These are phyloP conservation scores for Apophysomyces ossiformis DNA, from an alignment of 371 early-diverging fungal genomes.

Conservation along the genomic window DNA sequence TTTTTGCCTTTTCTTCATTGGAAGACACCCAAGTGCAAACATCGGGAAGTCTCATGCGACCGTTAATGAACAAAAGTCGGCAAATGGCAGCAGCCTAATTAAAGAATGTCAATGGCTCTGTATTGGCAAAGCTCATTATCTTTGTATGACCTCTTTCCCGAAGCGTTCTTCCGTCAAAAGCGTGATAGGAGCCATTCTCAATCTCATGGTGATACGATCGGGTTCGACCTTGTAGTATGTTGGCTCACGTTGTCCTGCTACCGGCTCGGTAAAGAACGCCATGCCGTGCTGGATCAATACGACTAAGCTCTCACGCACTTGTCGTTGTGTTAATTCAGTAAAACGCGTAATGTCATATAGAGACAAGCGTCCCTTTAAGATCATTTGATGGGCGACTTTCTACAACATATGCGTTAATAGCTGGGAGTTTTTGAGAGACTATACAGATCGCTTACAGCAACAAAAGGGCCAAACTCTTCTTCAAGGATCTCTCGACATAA, in stretches of 20 bases:
- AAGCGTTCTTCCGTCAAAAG: constrained; percentile 61
- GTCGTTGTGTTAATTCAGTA: constrained; percentile 34
- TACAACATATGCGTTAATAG: constrained; percentile 17
- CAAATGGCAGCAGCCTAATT: constrained; percentile 35
- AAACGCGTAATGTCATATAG: constrained; percentile 49
- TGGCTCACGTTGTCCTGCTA: constrained; percentile 60
- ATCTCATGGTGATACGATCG: constrained; percentile 61
- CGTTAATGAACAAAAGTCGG: constrained; percentile 37
- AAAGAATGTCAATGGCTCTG: background rate
- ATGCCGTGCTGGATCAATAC: constrained; percentile 50
- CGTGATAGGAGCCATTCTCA: constrained; percentile 71
- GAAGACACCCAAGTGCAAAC: constrained; percentile 33
- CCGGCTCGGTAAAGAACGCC: constrained; percentile 51
- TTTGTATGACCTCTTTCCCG: constrained; percentile 62
- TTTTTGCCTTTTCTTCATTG: constrained; percentile 28
- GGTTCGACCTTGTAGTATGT: constrained; percentile 71
- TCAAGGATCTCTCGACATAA: constrained; percentile 51
- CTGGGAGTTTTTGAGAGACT: background rate
- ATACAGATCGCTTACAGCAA: constrained; percentile 31
- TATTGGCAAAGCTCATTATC: background rate
- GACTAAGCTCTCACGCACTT: constrained; percentile 45
- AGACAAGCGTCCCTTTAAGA: constrained; percentile 49
- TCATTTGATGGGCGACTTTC: constrained; percentile 45
- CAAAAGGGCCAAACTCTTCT: constrained; percentile 52
- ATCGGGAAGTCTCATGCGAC: constrained; percentile 37